Conservation (phyloP, 164 flowering plant genomes). For the Magnolia changhungtana region DNA sequence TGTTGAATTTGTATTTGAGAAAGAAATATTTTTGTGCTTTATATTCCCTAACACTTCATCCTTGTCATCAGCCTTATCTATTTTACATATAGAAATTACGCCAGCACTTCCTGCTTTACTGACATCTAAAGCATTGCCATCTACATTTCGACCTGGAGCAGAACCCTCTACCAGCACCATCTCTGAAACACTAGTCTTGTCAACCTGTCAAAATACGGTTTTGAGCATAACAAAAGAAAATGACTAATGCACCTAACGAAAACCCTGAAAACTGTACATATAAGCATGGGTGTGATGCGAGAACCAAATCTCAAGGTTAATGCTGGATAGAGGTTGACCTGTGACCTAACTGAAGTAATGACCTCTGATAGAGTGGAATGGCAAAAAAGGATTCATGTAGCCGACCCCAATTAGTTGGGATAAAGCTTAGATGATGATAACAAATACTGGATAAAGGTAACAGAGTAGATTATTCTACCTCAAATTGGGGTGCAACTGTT, state of each 20-base stretch:
- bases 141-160: background rate
- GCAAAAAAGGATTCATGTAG: too few relatives aligned
- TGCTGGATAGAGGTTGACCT: too few relatives aligned
- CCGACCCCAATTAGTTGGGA: too few relatives aligned
- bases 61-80: slow-evolving; percentile 16
- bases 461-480: slow-evolving; percentile 28
- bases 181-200: background rate
- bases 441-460: background rate
- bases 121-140: background rate
- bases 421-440: background rate
- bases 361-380: too few relatives aligned
- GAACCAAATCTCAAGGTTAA: too few relatives aligned
- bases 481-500: slow-evolving; percentile 43
- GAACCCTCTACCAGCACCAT: background rate
- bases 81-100: slow-evolving; percentile 11
- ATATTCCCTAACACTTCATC: slow-evolving; percentile 8
- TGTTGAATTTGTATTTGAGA: background rate
- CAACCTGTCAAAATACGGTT: slow-evolving; percentile 1
- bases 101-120: background rate
- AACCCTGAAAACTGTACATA: background rate
- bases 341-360: too few relatives aligned
- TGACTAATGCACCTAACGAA: background rate
- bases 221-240: background rate
- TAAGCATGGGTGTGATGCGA: background rate
- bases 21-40: slow-evolving; percentile 7